Evolutionary conservation across 495 filamentous ascomycete genomes (phyloP), one percentile per base, ranked within the genome.

Genomic region (Lophium mytilinum): DNA sequence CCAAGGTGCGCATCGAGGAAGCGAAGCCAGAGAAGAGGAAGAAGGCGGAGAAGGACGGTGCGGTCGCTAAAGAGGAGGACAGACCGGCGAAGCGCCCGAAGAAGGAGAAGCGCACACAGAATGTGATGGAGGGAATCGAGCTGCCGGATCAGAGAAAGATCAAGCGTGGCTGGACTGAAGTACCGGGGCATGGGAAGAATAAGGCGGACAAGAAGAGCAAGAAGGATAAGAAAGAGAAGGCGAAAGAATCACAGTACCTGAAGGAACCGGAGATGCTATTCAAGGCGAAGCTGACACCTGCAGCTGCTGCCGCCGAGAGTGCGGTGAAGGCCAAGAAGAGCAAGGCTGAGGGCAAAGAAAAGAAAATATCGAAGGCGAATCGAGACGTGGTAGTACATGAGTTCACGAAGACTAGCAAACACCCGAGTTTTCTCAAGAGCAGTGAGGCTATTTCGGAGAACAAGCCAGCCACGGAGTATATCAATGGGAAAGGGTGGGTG

Each of bases 161-260:
- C 43, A 94, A 92, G 73, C 75, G 93, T 56, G 93, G 92, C 12
- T 97, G 93, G 93, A 92, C 87, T 9, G 85, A 85, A 39, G 76
- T 84, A 4, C 50, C 66, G 33, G 68, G 75, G 36, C 77, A 80
- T 62, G 77, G 78, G 57, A 73, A 79, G 33, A 69, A 72, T 56
- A 75, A 75, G 43, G 76, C 74, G 50, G 61, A 56, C 9, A 46
- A 58, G 12, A 60, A 62, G 52, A 56, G 52, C 12, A 60, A 48
- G 57, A 66, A 30, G 11, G 62, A 61, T 30, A 69, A 69, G 41
- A 67, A 64, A 37, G 75, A 73, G 56, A 76, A 77, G 57, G 72
- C 76, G 37, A 79, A 83, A 17, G 78, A 80, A 56, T 93, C 89
- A 11, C 88, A 89, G 66, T 89, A 89, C 68, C 90, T 87, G 0